Evolutionary conservation across 352 stramenopile genomes (phyloP).

Genomic region (Phytopythium helicoides): DNA sequence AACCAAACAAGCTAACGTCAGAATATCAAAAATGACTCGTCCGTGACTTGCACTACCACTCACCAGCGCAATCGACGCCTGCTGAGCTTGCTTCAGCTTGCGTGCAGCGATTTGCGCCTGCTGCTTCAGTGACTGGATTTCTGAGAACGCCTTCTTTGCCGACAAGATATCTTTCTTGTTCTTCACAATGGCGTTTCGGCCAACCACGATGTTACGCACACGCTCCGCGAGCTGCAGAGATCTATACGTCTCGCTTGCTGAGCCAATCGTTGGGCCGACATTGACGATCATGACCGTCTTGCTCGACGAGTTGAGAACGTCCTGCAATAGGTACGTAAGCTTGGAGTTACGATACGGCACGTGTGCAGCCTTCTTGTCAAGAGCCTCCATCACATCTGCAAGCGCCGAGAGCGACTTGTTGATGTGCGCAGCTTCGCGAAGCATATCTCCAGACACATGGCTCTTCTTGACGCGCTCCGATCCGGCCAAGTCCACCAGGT

Average conservation of each 20-base stretch:
- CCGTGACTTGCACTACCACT: neutral
- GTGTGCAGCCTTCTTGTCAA: conserved; percentile 90
- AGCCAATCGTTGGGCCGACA: conserved; percentile 80
- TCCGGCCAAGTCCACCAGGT: conserved; percentile 92
- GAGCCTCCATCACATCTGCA: conserved; percentile 91
- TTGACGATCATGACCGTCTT: conserved; percentile 96
- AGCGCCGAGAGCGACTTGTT: conserved; percentile 92
- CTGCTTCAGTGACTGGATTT: conserved; percentile 93
- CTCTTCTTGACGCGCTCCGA: conserved; percentile 92
- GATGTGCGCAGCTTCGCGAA: conserved; percentile 78
- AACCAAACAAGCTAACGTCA: conserved; percentile 33
- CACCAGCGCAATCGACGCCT: conserved; percentile 89
- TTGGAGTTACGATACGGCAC: conserved; percentile 98
- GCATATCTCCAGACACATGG: conserved; percentile 81
- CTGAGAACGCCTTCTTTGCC: conserved; percentile 92
- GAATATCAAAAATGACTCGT: too few relatives aligned
- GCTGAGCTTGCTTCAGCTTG: conserved; percentile 87
- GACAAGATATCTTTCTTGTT: conserved; percentile 87
- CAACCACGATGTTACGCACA: conserved; percentile 77
- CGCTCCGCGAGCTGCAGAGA: conserved; percentile 88
- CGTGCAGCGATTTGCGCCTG: conserved; percentile 88
- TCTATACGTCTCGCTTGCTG: conserved; percentile 81
- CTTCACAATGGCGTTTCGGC: conserved; percentile 77
- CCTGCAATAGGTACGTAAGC: conserved; percentile 96
- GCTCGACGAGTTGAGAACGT: conserved; percentile 86